Base-by-base conservation (phyloP, 163 green algal genomes). In the Chlorella variabilis region DNA sequence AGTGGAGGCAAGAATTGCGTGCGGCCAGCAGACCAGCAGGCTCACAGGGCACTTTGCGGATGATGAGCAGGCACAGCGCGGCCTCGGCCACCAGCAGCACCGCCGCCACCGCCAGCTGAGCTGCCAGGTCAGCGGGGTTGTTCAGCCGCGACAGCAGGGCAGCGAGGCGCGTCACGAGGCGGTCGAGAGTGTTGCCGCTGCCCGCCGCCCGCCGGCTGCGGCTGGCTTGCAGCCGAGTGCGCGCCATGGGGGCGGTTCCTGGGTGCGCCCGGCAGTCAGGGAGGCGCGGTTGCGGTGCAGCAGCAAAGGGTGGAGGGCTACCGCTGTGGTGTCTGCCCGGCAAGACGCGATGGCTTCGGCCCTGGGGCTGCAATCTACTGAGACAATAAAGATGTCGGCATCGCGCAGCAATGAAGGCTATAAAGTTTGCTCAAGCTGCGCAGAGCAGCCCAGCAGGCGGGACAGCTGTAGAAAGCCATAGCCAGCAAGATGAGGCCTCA, bases 1-100 rank as follows among this genome's bases (percentile, higher is more conserved):
- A 2, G 67, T 71, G 25, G 6, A 34, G 31, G 13, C 6, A 41
- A 38, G 31, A n/a, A 54, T 15, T 7, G 68, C 17, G 3, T 59
- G 59, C 20, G 23, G 54, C 23, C 59, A 62, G 54, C 15, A 67
- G 7, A 21, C 36, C 48, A 74, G 42, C 33, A 71, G 8, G 42
- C 33, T 62, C 34, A 61, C 48, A 92, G 18, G 84, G 70, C 25
- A 95, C 82, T 39, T 71, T 82, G 3, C 31, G 38, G 27, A 94
- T 86, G 80, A 95, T 91, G 33, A 89, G 20, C 21, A 63, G 20
- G 65, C 74, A 89, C 0, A 93, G 65, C 23, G 86, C 8, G 23
- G 83, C 76, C 48, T 94, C 90, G 0, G 1, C 48, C 8, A 75
- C 5, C 34, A 94, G 77, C 36, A 92, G 71, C 29, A 85, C 36